phyloP scores from a whole-genome alignment of 257 asterid genomes.

The Salvia hispanica region DNA sequence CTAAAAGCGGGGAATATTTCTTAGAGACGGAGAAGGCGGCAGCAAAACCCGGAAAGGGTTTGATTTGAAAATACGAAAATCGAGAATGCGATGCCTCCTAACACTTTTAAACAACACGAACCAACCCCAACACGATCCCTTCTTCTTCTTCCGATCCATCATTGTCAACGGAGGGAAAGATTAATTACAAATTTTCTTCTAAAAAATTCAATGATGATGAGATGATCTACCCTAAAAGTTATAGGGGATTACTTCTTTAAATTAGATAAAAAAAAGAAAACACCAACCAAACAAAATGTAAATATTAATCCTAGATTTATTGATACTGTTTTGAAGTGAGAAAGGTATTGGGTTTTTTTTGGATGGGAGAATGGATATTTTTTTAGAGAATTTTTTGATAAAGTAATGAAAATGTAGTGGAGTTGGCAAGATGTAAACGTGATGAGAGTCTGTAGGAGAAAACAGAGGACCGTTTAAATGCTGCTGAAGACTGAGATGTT shows the following conservation, averaged over 20 bases:
- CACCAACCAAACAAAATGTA: not conserved
- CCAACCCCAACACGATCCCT: constrained; percentile 69
- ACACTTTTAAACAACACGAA: constrained; percentile 43
- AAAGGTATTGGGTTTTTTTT: not conserved
- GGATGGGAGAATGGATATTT: not conserved
- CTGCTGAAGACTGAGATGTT: constrained; percentile 21
- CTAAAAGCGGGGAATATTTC: constrained; percentile 69
- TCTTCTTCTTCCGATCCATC: constrained; percentile 50
- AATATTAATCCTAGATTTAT: not conserved
- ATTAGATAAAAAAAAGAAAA: not conserved
- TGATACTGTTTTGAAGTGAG: not conserved
- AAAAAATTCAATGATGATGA: not conserved
- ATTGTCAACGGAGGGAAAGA: not conserved
- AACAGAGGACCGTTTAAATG: constrained; percentile 24
- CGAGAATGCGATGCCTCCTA: constrained; percentile 46
- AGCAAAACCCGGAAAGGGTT: no score
- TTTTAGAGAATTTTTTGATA: not conserved
- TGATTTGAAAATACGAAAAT: constrained; percentile 37
- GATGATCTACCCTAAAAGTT: not conserved
- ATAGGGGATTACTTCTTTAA: not conserved
- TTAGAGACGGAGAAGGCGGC: constrained; percentile 50
- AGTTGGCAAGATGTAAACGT: not conserved
- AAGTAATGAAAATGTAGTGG: not conserved
- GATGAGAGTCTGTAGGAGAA: constrained; percentile 18
- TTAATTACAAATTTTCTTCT: not conserved